Evolutionary conservation across 1,284 basidiomycete genomes (phyloP), one percentile per base, ranked within the genome.

Genomic region (Apiotrichum montevideense): DNA sequence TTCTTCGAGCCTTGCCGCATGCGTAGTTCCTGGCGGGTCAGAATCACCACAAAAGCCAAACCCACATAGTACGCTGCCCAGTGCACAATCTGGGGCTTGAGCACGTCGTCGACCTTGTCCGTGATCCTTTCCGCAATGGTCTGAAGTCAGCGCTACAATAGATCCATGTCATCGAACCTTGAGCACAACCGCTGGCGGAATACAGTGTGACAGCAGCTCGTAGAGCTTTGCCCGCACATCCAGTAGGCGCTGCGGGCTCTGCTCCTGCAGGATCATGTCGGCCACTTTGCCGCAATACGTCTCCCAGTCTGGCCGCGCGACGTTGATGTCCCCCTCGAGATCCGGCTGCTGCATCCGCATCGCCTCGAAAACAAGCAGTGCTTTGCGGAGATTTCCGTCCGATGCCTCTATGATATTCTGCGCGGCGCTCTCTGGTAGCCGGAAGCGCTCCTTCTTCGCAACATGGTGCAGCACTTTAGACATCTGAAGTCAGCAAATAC

Each of bases 301-400:
- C 76, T 99, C 95, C 96, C 96, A 99, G 71, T 99, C 96, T 11
- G 96, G 94, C 76, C 96, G 92, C 13, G 94, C 91, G 51, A 92
- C 88, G 42, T 84, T 81, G 51, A 93, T 79, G 50, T 87, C 86
- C 11, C 74, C 76, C 29, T 82, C 82, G 47, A 93, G 79, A 72
- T 90, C 86, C 44, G 88, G 84, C 86, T 85, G 87, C 77, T 97
- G 93, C 87, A 97, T 96, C 69, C 91, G 90, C 68, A 98, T 82
- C 13, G 95, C 91, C 77, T 99, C 96, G 51, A 98, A 83, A 14
- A 97, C 87, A 32, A 99, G 83, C 56, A 98, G 80, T 0, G 95
- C 96, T 77, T 96, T 97, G 59, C 96, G 85, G 67, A 98, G 80
- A 76, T 98, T 99, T 7, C 96, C 95, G 46, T 83, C 82, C 2